Evolutionary conservation across 2,329 filamentous ascomycete species (phyloP), one percentile per base, ranked within the genome.

Genomic region (Dactylellina drechsleri): DNA sequence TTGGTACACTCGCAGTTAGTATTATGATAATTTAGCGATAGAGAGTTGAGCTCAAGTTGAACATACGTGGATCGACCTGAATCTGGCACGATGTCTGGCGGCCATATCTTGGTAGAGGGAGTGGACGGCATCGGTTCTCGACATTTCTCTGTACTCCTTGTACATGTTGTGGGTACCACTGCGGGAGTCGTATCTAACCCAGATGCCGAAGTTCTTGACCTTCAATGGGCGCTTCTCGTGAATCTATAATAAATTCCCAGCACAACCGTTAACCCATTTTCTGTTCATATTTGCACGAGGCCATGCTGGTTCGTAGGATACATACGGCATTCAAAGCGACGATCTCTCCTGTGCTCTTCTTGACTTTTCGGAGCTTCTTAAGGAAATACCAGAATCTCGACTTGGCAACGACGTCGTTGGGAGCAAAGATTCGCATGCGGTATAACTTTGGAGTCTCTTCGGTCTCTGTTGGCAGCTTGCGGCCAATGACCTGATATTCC

Each of bases 121-220:
- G 86, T 98, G 92, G 82, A 98, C 94, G 80, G 95, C 95, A 81
- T 95, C 94, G 83, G 91, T 92, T 85, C 95, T 89, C 84, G 92
- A 94, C 89, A 98, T 92, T 89, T 98, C 95, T 84, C 95, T 92
- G 91, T 97, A 98, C 91, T 99, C 95, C 91, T 98, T 98, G 92
- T 99, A 99, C 95, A 99, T 99, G 91, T 99, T 99, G 93, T 99
- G 95, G 82, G 95, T 99, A 82, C 95, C 95, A 82, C 95, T 98
- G 86, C 95, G 94, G 78, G 96, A 99, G 87, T 99, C 94, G 88
- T 99, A 99, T 84, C 96, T 93, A 87, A 99, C 91, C 96, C 96
- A 99, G 90, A 99, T 90, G 85, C 95, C 95, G 85, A 99, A 98
- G 92, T 97, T 99, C 93, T 99, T 99, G 89, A 99, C 93, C 89